phyloP scores from a whole-genome alignment of 768 basidiomycete species.

The Hygrocybe punicea region DNA sequence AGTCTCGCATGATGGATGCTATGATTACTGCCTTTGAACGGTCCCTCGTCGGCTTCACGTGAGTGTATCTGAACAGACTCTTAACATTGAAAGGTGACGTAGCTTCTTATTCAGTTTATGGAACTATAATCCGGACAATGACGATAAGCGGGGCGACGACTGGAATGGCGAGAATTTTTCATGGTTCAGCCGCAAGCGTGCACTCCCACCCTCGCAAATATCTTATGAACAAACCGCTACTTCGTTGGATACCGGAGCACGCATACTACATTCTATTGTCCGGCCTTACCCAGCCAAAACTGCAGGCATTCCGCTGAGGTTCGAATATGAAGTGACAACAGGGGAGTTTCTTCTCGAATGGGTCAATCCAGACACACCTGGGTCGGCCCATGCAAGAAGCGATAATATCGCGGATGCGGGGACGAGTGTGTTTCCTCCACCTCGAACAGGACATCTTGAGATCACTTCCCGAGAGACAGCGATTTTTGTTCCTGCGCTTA shows the following conservation, averaged over 20 bases:
- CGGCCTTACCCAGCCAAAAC: constrained; percentile 91
- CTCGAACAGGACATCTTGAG: constrained; percentile 36
- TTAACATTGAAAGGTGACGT: neutral
- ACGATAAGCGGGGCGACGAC: constrained; percentile 72
- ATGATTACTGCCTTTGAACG: constrained; percentile 80
- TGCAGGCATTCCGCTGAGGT: constrained; percentile 73
- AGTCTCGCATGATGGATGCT: constrained; percentile 91
- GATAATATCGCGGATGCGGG: constrained; percentile 1
- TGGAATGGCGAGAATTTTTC: constrained; percentile 99
- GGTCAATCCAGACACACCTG: constrained; percentile 39
- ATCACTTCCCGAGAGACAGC: constrained; percentile 69
- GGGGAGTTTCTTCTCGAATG: constrained; percentile 66
- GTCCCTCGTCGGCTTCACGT: constrained; percentile 82
- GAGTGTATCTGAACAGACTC: constrained; percentile 32
- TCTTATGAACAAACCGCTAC: constrained; percentile 57
- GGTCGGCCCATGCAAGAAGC: neutral
- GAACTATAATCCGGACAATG: constrained; percentile 91
- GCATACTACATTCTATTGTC: constrained; percentile 75
- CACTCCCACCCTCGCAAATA: constrained; percentile 52
- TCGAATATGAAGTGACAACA: constrained; percentile 75
- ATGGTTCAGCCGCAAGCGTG: constrained; percentile 74
- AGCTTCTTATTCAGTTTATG: constrained; percentile 57
- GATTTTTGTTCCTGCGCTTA: constrained; percentile 68
- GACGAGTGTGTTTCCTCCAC: constrained; percentile 34
- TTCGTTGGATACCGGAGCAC: constrained; percentile 78